Base-by-base conservation (phyloP, 2,329 filamentous ascomycete species). In the Fusarium sp. region DNA sequence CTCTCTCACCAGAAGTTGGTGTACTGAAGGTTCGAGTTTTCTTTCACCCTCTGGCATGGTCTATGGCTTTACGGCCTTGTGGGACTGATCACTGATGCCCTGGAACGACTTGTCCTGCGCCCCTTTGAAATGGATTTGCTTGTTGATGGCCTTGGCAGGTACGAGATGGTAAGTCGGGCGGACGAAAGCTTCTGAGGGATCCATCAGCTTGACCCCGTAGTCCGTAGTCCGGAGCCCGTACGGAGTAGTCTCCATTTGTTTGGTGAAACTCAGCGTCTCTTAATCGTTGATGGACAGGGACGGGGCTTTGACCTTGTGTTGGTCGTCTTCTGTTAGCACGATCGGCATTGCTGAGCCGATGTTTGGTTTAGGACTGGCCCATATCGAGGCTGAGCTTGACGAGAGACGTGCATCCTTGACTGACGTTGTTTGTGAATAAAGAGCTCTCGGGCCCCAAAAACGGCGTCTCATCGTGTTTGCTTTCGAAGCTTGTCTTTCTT, bases 261-360 rank as follows among this genome's bases (percentile, higher is more conserved):
- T 61, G 58, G 35, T 32, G 20, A 41, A n/a, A 26, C 55, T 61
- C 56, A 55, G 56, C 26, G 45, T 53, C 56, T 62, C 53, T 54
- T 22, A 22, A 14, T 30, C 50, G 50, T 47, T 56, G 30, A 49
- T 40, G 10, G 32, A 28, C 39, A 63, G 44, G 58, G 60, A 45
- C 41, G 41, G 35, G 52, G 22, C 37, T 40, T 30, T 48, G 49
- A 22, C 35, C 28, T 20, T 50, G 45, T 32, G 46, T 26, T 45
- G 30, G 26, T 28, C n/a, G 39, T 63, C 39, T 22, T 24, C 28
- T 43, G 28, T 62, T 56, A 33, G 48, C 37, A 58, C 39, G 46
- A 65, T 59, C 60, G 61, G 61, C 61, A 64, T 41, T 41, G 39
- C 19, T n/a, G 41, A 65, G 60, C 61, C 61, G 61, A 46, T 40